Conservation (phyloP, 2,329 filamentous ascomycete genomes). For the Xylariaceae sp. region DNA sequence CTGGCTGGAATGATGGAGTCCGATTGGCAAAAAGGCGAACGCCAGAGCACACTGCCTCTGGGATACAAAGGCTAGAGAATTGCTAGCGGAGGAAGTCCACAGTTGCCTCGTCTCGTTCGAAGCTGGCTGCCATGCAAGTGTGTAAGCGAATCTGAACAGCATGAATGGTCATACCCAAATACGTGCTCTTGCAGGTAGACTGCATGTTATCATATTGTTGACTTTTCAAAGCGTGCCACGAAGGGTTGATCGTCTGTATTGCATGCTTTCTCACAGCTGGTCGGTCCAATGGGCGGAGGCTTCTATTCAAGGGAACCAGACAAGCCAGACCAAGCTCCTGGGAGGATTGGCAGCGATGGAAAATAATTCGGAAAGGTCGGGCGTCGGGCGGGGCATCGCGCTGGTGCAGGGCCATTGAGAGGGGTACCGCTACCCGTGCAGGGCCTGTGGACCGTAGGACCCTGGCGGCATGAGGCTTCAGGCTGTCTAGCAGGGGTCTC, state of each 20-base stretch:
- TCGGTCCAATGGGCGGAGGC: neutral
- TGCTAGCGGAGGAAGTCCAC: no score
- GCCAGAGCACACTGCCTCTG: no score
- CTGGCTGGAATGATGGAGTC: no score
- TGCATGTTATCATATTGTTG: constrained; percentile 3
- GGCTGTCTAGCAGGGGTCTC: constrained; percentile 3
- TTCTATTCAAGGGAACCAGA: constrained; percentile 1
- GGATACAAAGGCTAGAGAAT: no score
- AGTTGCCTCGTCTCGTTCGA: no score
- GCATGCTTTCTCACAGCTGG: neutral
- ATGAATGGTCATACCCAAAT: no score
- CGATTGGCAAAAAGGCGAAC: no score
- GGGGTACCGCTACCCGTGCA: constrained; percentile 1
- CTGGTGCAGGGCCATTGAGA: constrained; percentile 1
- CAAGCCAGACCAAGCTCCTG: neutral
- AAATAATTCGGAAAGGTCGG: no score
- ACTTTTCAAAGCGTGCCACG: constrained; percentile 4
- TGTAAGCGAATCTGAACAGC: no score
- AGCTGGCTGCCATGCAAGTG: no score
- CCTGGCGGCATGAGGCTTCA: neutral
- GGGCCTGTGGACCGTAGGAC: constrained; percentile 4
- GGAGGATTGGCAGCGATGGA: neutral
- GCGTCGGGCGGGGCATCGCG: no score
- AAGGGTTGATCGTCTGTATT: constrained; percentile 7
- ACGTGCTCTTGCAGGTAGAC: neutral